Percentiles rank a stretch among this genome's conserved stretches.
Evolutionary conservation across 768 basidiomycete species (phyloP).

Genomic region (Tylopilus balloui): DNA sequence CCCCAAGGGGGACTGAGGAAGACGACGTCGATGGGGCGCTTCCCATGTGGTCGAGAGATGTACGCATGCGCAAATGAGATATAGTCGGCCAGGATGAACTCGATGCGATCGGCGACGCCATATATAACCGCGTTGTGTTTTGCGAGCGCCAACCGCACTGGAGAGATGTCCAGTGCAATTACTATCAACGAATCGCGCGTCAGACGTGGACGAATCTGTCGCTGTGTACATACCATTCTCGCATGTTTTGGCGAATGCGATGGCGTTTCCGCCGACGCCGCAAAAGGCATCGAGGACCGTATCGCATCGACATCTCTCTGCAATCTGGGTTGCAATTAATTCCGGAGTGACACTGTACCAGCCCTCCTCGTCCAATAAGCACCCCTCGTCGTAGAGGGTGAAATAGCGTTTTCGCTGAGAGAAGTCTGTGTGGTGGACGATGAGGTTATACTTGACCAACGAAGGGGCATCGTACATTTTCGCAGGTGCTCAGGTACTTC

Average conservation of each 20-base stretch:
- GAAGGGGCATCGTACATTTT: slow-evolving; percentile 58
- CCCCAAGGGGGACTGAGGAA: slow-evolving; percentile 98
- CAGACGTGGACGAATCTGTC: not conserved
- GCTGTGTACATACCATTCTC: slow-evolving; percentile 65
- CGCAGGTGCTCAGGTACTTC: slow-evolving; percentile 74
- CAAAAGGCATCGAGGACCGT: slow-evolving; percentile 93
- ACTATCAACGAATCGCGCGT: slow-evolving; percentile 45
- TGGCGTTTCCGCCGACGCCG: slow-evolving; percentile 96
- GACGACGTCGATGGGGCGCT: slow-evolving; percentile 74
- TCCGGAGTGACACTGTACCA: slow-evolving; percentile 98
- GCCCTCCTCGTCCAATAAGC: slow-evolving; percentile 90
- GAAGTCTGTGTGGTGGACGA: slow-evolving; percentile 57
- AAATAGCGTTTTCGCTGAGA: slow-evolving; percentile 80
- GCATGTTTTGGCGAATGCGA: slow-evolving; percentile 95
- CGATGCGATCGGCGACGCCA: slow-evolving; percentile 92
- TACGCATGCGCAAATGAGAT: slow-evolving; percentile 67
- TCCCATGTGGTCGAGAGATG: slow-evolving; percentile 26
- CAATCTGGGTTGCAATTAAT: slow-evolving; percentile 86
- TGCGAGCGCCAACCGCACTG: slow-evolving; percentile 81
- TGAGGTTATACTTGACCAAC: not conserved
- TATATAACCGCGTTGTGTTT: slow-evolving; percentile 92
- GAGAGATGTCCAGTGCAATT: slow-evolving; percentile 87
- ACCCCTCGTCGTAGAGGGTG: slow-evolving; percentile 73
- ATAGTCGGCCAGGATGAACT: slow-evolving; percentile 88
- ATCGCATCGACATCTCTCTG: slow-evolving; percentile 83